Evolutionary conservation across 345 rosid genomes (phyloP), one percentile per base, ranked within the genome.

Genomic region (Salix caprea): DNA sequence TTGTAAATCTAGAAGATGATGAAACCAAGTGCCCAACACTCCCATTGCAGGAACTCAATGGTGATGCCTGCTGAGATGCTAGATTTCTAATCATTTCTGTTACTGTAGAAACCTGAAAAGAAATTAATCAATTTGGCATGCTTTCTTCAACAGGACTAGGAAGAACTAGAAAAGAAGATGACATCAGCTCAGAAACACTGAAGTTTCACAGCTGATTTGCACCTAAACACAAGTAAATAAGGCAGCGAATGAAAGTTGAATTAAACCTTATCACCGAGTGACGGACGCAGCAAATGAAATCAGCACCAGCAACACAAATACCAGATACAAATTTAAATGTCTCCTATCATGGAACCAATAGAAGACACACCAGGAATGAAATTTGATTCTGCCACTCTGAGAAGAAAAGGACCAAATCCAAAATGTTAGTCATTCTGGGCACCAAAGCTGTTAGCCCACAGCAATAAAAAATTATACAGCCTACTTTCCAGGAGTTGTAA

Each of bases 81-180:
- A 85, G 80, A 42, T 79, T 85, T 75, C 78, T 85, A 83, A 85
- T 84, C 60, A 74, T 73, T 73, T 86, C 90, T 82, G 82, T 84
- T 83, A 79, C 88, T 52, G 86, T 80, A 69, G 86, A 78, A 80
- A 78, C 81, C 86, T 82, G 87, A 75, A 83, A 84, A 68, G 84
- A 71, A 30, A 61, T 65, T 73, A 26, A 87, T 82, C 60, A 81
- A 79, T 58, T 84, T 84, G 39, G 81, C 71, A 76, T 81, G 82
- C 73, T 77, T 75, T 76, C 84, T 58, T 82, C 80, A 36, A 79
- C 71, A 68, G 72, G 75, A 44, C 80, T 52, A 61, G 82, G 85
- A 78, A 84, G 79, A 78, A 85, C 83, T 56, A 84, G 84, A 72
- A 75, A 87, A 68, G 78, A 85, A 5, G 92, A 90, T 67, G 89